Conservation (phyloP, 768 basidiomycete species). For the Wakefieldia striispora region DNA sequence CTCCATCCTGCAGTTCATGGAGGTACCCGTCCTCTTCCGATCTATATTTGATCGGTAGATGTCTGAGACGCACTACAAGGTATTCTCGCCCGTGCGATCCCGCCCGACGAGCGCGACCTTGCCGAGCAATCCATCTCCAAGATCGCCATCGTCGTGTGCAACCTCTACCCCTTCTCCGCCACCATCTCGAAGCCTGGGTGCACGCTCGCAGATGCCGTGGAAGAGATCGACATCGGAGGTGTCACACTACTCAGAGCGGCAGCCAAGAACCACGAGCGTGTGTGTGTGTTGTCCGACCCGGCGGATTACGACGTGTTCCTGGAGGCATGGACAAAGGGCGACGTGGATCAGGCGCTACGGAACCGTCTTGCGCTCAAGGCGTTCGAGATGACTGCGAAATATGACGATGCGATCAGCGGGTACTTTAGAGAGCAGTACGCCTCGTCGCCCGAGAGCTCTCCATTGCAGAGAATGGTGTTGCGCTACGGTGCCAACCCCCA, state of each 20-base stretch:
- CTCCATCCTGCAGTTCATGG: slow-evolving; percentile 98
- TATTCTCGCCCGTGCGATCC: slow-evolving; percentile 89
- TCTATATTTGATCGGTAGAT: background rate
- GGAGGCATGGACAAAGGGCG: slow-evolving; percentile 70
- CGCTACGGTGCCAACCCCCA: slow-evolving; percentile 98
- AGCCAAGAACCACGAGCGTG: slow-evolving; percentile 96
- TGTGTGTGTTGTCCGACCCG: slow-evolving; percentile 86
- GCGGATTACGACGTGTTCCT: slow-evolving; percentile 84
- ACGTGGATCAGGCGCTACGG: slow-evolving; percentile 67
- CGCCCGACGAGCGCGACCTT: slow-evolving; percentile 87
- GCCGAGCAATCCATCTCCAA: slow-evolving; percentile 80
- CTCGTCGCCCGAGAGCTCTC: slow-evolving; percentile 72
- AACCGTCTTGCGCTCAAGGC: slow-evolving; percentile 91
- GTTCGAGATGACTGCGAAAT: slow-evolving; percentile 93
- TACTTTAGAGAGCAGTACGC: slow-evolving; percentile 98
- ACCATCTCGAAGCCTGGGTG: slow-evolving; percentile 88
- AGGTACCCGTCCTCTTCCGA: slow-evolving; percentile 46
- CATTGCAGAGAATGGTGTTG: slow-evolving; percentile 80
- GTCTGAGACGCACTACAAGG: slow-evolving; percentile 45
- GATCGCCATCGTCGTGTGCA: slow-evolving; percentile 97
- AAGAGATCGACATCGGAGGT: slow-evolving; percentile 98
- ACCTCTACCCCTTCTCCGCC: slow-evolving; percentile 94
- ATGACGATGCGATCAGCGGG: slow-evolving; percentile 92
- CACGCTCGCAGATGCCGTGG: slow-evolving; percentile 88
- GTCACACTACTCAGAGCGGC: slow-evolving; percentile 97